Base-by-base conservation (phyloP, 2,329 filamentous ascomycete species). In the Trichoderma sp. region DNA sequence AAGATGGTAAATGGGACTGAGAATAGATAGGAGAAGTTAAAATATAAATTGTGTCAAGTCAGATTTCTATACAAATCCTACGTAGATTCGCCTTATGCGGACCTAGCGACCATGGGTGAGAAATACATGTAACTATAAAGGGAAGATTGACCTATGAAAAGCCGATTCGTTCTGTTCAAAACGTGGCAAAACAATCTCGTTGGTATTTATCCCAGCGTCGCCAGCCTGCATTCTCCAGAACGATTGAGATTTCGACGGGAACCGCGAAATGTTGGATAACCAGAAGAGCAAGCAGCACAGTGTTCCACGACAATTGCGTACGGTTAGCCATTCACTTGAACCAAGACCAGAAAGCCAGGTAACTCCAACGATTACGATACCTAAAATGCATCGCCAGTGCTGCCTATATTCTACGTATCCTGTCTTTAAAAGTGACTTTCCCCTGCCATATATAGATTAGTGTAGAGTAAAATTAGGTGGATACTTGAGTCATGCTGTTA, bases 391-490 rank as follows among this genome's bases (percentile, higher is more conserved):
- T 2, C 6, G 9, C 14, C 3, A 7, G 21, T 16, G 3, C 5
- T 3, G 6, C 9, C 9, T 14, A 45, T n/a, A 21, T 7, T 6
- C 4, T 6, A 29, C 3, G 67, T 71, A 41, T 56, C 21, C 9
- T n/a, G 14, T 18, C 33, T 24, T n/a, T n/a, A 2, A 41, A 29
- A 41, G 53, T 18, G 24, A 71, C 67, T 60, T 71, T 41, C 21
- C 35, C 67, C 53, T 71, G 67, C 67, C 50, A 38, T 60, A 66
- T 71, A 45, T 16, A 29, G 67, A 5, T 60, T 71, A 71, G 53
- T 24, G 67, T 31, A 59, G 14, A 4, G 7, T 38, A 60, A 33
- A 53, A 68, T 18, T 38, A 21, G 50, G 66, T 66, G 63, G 63
- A n/a, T 27, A 41, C 21, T 45, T 29, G 6, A 14, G 50, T 56